A percentile compares a stretch with the other conserved stretches of the same genome.
These are phyloP conservation scores for Jaminaea rosea DNA, from an alignment of 1,284 basidiomycete genomes.

Conservation along the genomic window DNA sequence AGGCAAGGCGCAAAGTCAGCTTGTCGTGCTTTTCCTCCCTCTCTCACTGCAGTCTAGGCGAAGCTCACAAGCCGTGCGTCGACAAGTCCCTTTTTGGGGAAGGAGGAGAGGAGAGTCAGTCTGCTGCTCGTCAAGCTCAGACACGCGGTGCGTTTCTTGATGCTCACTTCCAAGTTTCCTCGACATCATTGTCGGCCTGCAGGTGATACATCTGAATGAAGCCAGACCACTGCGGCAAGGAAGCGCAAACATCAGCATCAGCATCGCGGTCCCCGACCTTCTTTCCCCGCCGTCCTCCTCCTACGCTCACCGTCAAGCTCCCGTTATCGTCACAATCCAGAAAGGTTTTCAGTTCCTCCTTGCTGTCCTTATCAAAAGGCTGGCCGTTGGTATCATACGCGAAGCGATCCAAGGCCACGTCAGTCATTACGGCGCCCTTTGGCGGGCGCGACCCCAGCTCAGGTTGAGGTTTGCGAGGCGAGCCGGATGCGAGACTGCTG, in stretches of 20 bases:
- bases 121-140: background rate
- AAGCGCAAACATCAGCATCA: background rate
- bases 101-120: background rate
- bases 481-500: background rate
- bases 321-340: slow-evolving; percentile 25
- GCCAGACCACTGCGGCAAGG: slow-evolving; percentile 10
- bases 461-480: background rate
- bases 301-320: slow-evolving; percentile 13
- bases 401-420: slow-evolving; percentile 23
- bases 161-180: slow-evolving; percentile 26
- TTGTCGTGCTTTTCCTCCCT: background rate
- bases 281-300: background rate
- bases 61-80: slow-evolving; percentile 1
- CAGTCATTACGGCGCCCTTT: slow-evolving; percentile 1
- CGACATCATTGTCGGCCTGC: slow-evolving; percentile 25
- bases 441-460: background rate
- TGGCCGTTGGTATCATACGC: slow-evolving; percentile 21
- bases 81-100: background rate
- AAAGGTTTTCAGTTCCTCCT: slow-evolving; percentile 28
- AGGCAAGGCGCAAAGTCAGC: background rate
- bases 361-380: slow-evolving; percentile 18
- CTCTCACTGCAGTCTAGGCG: background rate
- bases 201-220: slow-evolving; percentile 30
- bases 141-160: no score
- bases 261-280: background rate